Percentiles rank a stretch among this genome's conserved stretches.
Evolutionary conservation across 306 rosid species (phyloP).

Genomic region (Rosa rugosa): DNA sequence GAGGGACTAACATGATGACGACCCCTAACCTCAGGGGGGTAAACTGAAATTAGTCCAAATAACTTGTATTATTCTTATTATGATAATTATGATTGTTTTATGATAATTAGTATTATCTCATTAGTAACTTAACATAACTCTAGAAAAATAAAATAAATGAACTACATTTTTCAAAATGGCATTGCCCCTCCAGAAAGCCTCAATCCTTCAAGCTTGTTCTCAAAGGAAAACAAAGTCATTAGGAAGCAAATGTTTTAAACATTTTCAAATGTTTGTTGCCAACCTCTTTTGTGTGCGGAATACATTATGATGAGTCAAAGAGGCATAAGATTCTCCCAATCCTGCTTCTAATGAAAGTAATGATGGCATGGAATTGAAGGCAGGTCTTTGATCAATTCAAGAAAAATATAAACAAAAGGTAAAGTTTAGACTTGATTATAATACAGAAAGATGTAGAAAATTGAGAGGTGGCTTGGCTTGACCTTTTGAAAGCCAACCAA

Average conservation of each 20-base stretch:
- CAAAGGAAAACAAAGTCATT: neutral
- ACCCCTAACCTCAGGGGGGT: too few species aligned
- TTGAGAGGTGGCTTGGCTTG: slow-evolving; percentile 42
- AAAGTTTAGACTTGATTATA: neutral
- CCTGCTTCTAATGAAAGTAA: slow-evolving; percentile 48
- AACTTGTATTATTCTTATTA: too few species aligned
- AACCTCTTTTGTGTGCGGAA: slow-evolving; percentile 21
- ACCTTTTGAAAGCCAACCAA: slow-evolving; percentile 44
- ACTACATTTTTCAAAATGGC: neutral
- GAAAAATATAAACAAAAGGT: slow-evolving; percentile 34
- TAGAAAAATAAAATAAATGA: too few species aligned
- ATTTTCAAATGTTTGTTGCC: neutral
- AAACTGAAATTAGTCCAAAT: too few species aligned
- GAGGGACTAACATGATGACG: too few species aligned
- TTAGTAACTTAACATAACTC: too few species aligned
- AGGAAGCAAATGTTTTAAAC: neutral
- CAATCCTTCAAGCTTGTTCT: neutral
- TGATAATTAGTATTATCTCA: too few species aligned
- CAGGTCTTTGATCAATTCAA: slow-evolving; percentile 25
- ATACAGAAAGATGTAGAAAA: neutral
- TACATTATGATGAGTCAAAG: slow-evolving; percentile 52
- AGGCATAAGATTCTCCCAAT: slow-evolving; percentile 48
- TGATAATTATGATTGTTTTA: too few species aligned
- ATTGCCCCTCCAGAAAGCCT: neutral
- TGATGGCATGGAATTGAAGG: slow-evolving; percentile 50